These are phyloP conservation scores for Anisodus acutangulus DNA, from an alignment of 257 asterid species.

Conservation along the genomic window DNA sequence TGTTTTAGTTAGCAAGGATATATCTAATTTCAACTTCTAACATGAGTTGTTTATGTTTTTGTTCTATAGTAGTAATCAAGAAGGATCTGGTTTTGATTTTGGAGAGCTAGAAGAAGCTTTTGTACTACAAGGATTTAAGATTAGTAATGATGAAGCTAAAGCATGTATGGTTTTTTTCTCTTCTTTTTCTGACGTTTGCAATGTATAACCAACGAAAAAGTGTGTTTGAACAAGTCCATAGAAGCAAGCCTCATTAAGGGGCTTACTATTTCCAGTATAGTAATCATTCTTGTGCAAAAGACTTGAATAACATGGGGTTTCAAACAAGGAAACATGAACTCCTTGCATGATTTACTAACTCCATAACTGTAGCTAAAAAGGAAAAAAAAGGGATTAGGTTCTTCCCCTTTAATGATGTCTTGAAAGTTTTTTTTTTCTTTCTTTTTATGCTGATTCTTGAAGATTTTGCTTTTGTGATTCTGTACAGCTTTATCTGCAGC, in stretches of 20 bases:
- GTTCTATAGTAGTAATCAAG: constrained; percentile 45
- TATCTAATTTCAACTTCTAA: constrained; percentile 30
- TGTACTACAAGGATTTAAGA: constrained; percentile 69
- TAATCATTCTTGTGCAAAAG: constrained; percentile 67
- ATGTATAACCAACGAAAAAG: constrained; percentile 37
- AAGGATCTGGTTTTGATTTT: constrained; percentile 81
- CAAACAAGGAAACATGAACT: constrained; percentile 69
- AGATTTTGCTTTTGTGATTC: constrained; percentile 67
- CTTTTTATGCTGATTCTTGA: constrained; percentile 44
- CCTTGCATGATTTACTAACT: constrained; percentile 76
- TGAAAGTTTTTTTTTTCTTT: constrained; percentile 26
- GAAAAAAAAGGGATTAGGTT: constrained; percentile 37
- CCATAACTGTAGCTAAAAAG: constrained; percentile 58
- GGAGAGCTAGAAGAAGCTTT: constrained; percentile 95
- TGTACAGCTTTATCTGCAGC: constrained; percentile 76
- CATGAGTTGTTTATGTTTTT: constrained; percentile 28
- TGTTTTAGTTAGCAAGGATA: neutral
- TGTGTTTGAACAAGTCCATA: constrained; percentile 53
- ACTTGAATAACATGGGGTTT: constrained; percentile 75
- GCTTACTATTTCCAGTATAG: constrained; percentile 56
- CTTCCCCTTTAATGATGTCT: constrained; percentile 35
- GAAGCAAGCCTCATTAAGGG: constrained; percentile 12
- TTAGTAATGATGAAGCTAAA: constrained; percentile 65
- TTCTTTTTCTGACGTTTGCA: constrained; percentile 59
- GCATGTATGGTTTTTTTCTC: constrained; percentile 55